Base-by-base conservation (phyloP, 2,329 filamentous ascomycete species). In the Mariannaea elegans region DNA sequence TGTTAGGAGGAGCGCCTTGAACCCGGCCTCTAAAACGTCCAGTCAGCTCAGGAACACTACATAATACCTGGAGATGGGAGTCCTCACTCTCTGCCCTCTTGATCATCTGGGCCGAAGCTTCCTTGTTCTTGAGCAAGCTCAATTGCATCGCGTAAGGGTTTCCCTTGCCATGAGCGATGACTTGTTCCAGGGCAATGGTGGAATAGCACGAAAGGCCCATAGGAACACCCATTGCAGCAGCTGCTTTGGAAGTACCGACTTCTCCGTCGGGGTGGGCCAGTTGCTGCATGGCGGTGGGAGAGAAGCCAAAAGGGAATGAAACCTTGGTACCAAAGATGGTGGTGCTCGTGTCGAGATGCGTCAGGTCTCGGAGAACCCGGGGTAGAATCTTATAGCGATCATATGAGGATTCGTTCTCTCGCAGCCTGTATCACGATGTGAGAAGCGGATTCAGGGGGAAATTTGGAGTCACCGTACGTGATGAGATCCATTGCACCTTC, bases 101-200 rank as follows among this genome's bases (percentile, higher is more conserved):
- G 10, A 60, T 52, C 21, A 61, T 50, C 32, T 57, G 27, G 18
- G 39, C 36, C 19, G 51, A 61, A 4, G 58, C 58, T 13, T 63
- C 53, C 13, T 47, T 61, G 23, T 63, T 61, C 34, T 45, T 57
- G 8, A 61, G 48, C 16, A 63, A n/a, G 21, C 51, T 61, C 44
- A 63, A 46, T 41, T 63, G 61, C 48, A 63, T 61, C n/a, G 46
- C 48, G n/a, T 63, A 63, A 0, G 61, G 61, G 46, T 63, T 63
- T 0, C 53, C 57, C 27, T 53, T 53, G 7, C 16, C 49, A 3
- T 58, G 48, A 2, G 61, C 46, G 51, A 63, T 75, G 41, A 64
- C 61, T 12, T 64, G 34, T 18, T 64, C 61, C 1, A 64, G 41
- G 7, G 50, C 19, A 29, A 56, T 57, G 8, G 61, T 64, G 3